Evolutionary conservation across 2,329 filamentous ascomycete genomes (phyloP).

Genomic region (Blastomyces percursus): DNA sequence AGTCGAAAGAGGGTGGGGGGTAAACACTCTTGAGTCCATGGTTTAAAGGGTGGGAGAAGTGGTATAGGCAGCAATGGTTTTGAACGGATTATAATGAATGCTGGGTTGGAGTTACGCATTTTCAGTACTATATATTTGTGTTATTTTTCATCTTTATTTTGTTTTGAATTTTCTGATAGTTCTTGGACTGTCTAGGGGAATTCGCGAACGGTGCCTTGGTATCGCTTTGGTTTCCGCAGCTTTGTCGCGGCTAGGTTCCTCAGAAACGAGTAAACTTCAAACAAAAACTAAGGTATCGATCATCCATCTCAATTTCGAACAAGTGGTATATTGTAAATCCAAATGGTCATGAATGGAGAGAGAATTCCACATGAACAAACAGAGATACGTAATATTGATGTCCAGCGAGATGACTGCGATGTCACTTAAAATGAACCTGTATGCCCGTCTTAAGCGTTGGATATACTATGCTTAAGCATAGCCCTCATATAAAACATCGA

Average conservation of each 20-base stretch:
- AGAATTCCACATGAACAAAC: neutral
- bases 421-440: neutral
- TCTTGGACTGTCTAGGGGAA: neutral
- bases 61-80: slow-evolving; percentile 55
- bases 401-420: neutral
- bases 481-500: neutral
- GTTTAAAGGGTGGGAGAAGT: slow-evolving; percentile 67
- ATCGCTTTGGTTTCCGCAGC: neutral
- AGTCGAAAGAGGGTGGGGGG: slow-evolving; percentile 53
- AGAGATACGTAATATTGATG: neutral
- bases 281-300: neutral
- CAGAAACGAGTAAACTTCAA: neutral
- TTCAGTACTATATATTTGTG: neutral
- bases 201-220: neutral
- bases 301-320: neutral
- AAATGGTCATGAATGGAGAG: neutral
- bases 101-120: neutral
- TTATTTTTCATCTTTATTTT: neutral
- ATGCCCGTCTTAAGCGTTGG: neutral
- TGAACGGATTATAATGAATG: slow-evolving; percentile 18
- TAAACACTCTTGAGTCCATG: slow-evolving; percentile 61
- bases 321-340: neutral
- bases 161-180: neutral
- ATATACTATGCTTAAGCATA: neutral
- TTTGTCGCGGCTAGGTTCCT: neutral